Base-by-base conservation (phyloP, 2,329 filamentous ascomycete species). In the Mollisia scopiformis region DNA sequence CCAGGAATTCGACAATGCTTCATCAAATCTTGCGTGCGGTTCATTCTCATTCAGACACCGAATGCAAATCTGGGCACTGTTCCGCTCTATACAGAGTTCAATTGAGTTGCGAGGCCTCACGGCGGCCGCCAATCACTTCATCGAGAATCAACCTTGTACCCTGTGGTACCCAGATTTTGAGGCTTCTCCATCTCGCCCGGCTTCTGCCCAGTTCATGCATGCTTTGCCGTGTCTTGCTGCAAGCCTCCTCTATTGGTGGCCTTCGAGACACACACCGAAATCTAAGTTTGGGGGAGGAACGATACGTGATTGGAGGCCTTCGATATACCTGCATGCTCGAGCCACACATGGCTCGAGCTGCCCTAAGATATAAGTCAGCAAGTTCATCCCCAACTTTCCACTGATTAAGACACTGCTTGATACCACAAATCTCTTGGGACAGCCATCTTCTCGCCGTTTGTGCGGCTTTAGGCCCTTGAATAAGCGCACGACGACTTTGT, bases 381-480 rank as follows among this genome's bases (percentile, higher is more conserved):
- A 35, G n/a, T 13, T 50, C 16, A 25, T 57, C 46, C 43, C 30
- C 31, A 49, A 13, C 31, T 5, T 19, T 41, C 21, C 31, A 7
- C 23, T 13, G 13, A 28, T 27, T 11, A 37, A n/a, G 21, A 41
- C 8, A 33, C 47, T 31, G 31, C 30, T 30, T 8, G 0, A 43
- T 52, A 57, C 7, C 16, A 47, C 39, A 23, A 28, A 23, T 33
- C 13, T 43, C 27, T 50, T n/a, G 31, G 50, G 39, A 55, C 31
- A 37, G 35, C 21, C 35, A 50, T 14, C 28, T 28, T 19, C 27
- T 50, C 37, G 49, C 57, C 61, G 61, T 53, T 35, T 14, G 33
- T 27, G 61, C 61, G 61, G 61, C 55, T 56, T 33, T 31, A 27
- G 1, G 43, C 55, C 55, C 61, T 54, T 51, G n/a, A 5, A 60